A percentile compares a stretch with the other conserved stretches of the same genome.
These are phyloP conservation scores for Dichotomopilus funicola DNA, from an alignment of 2,329 filamentous ascomycete species.

Conservation along the genomic window DNA sequence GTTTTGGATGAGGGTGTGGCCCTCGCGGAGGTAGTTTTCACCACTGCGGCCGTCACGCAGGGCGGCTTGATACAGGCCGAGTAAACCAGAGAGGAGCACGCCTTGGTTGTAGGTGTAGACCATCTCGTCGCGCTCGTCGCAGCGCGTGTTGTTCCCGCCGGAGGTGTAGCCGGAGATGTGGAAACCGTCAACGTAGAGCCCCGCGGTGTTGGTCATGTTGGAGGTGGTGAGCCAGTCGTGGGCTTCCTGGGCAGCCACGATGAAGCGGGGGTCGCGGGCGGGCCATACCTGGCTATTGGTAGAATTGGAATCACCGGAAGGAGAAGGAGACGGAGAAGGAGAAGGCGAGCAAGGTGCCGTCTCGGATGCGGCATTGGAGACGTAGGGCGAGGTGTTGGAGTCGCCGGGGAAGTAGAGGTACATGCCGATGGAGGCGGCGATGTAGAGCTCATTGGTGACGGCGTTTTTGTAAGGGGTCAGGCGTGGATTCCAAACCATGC, in stretches of 20 bases:
- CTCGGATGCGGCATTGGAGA: neutral
- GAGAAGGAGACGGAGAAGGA: neutral
- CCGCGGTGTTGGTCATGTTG: slow-evolving; percentile 71
- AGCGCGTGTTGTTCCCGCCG: slow-evolving; percentile 60
- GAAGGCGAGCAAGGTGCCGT: too few species aligned
- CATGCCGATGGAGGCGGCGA: slow-evolving; percentile 80
- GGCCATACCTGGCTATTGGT: slow-evolving; percentile 13
- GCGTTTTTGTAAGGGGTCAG: slow-evolving; percentile 87
- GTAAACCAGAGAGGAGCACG: slow-evolving; percentile 74
- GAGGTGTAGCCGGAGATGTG: slow-evolving; percentile 64
- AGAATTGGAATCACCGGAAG: slow-evolving; percentile 31
- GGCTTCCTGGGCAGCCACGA: slow-evolving; percentile 66
- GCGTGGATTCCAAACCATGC: slow-evolving; percentile 85
- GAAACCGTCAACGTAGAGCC: slow-evolving; percentile 81
- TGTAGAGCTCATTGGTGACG: slow-evolving; percentile 88
- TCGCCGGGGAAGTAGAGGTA: slow-evolving; percentile 85
- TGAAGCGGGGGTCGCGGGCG: slow-evolving; percentile 54
- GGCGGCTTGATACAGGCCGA: slow-evolving; percentile 73
- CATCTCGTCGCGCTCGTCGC: slow-evolving; percentile 78
- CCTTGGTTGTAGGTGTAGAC: slow-evolving; percentile 97
- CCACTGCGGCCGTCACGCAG: slow-evolving; percentile 38
- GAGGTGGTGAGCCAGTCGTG: slow-evolving; percentile 75
- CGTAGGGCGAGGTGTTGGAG: slow-evolving; percentile 62
- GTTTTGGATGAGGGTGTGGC: slow-evolving; percentile 66
- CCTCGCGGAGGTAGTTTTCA: slow-evolving; percentile 66